Conservation (phyloP, 2,329 filamentous ascomycete species). For the Fusarium pilosicola region DNA sequence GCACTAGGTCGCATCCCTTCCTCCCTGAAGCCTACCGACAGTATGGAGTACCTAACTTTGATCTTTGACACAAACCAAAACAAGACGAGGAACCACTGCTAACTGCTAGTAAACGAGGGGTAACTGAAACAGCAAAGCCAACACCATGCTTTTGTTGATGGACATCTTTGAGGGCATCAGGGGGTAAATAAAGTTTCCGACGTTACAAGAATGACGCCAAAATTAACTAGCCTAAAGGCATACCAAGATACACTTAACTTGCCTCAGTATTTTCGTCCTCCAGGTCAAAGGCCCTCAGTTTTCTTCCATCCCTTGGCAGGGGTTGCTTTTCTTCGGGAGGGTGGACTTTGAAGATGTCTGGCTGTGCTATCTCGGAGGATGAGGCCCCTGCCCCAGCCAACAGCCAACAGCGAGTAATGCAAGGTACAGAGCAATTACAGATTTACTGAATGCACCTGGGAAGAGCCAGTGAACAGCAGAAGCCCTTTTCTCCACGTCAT, state of each 20-base stretch:
- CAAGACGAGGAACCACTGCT: slow-evolving; percentile 20
- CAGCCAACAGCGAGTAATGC: slow-evolving; percentile 28
- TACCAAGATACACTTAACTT: background rate
- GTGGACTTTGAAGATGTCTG: slow-evolving; percentile 24
- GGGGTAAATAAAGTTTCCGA: background rate
- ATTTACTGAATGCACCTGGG: background rate
- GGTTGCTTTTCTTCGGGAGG: slow-evolving; percentile 16
- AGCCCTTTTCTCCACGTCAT: background rate
- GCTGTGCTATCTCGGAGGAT: slow-evolving; percentile 17
- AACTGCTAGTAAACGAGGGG: slow-evolving; percentile 23
- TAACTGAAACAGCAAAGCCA: slow-evolving; percentile 31
- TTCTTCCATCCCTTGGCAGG: background rate
- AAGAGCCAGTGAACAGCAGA: slow-evolving; percentile 2
- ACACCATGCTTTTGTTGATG: slow-evolving; percentile 7
- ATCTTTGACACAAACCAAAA: background rate
- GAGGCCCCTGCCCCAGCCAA: slow-evolving; percentile 20
- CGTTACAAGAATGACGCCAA: background rate
- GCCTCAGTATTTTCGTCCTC: background rate
- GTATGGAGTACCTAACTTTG: background rate
- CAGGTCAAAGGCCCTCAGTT: background rate
- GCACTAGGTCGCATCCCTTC: slow-evolving; percentile 1
- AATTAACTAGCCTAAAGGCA: background rate
- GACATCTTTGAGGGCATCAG: background rate
- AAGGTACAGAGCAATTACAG: slow-evolving; percentile 34
- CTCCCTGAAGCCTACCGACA: slow-evolving; percentile 1